phyloP scores from a whole-genome alignment of 2,329 filamentous ascomycete species.

The Fulvia fulva region DNA sequence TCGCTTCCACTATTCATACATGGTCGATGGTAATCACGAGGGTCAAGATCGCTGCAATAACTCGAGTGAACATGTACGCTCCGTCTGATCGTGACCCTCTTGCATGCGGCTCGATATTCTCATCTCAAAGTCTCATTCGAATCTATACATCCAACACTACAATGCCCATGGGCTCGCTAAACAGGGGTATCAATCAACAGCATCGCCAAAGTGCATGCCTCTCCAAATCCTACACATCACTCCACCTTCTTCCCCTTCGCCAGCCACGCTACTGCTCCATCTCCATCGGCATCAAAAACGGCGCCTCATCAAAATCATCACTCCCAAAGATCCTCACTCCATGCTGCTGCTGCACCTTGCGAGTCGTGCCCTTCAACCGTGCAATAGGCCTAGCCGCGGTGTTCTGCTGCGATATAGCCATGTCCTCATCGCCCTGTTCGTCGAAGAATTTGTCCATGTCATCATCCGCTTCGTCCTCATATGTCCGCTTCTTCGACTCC shows the following conservation, averaged over 20 bases:
- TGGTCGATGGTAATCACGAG: too few species aligned
- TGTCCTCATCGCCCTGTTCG: constrained; percentile 18
- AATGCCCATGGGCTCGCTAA: background rate
- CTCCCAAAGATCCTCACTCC: constrained; percentile 38
- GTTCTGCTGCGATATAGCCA: background rate
- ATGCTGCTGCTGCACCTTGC: constrained; percentile 30
- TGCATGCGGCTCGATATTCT: too few species aligned
- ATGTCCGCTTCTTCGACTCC: constrained; percentile 29
- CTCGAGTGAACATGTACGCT: too few species aligned
- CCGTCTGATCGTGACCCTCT: too few species aligned
- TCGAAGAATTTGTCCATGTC: constrained; percentile 35
- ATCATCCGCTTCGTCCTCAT: constrained; percentile 35
- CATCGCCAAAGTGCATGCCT: background rate
- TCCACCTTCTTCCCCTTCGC: background rate
- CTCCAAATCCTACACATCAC: background rate
- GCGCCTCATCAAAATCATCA: constrained; percentile 66
- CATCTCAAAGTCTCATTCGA: too few species aligned
- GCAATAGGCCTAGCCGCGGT: constrained; percentile 19
- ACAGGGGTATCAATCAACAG: background rate
- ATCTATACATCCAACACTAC: too few species aligned
- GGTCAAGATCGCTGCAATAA: too few species aligned
- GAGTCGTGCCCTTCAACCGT: constrained; percentile 28
- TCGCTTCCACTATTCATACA: too few species aligned
- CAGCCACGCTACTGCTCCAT: constrained; percentile 4
- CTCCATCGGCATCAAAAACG: constrained; percentile 47